Conservation (phyloP, 139 green algal genomes). For the Pedinophyceae sp. region DNA sequence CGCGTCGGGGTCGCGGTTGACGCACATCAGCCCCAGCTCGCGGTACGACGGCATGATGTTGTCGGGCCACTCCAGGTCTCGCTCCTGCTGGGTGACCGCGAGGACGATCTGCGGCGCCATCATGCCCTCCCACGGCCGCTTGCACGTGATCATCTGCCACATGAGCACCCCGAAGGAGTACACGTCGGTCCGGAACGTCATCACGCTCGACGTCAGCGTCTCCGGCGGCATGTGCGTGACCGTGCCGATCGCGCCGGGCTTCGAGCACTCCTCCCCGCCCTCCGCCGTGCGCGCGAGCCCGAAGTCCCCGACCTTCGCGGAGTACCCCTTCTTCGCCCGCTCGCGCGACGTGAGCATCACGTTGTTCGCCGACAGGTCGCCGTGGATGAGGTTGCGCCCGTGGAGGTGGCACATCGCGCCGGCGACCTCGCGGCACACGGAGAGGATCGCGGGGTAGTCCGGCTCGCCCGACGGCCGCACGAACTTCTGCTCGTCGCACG, state of each 20-base stretch:
- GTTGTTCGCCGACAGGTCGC: slow-evolving; percentile 8
- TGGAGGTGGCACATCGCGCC: background rate
- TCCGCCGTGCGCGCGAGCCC: background rate
- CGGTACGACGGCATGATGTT: too few relatives aligned
- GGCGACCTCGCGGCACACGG: background rate
- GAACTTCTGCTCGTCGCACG: background rate
- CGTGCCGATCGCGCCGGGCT: background rate
- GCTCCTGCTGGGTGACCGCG: too few relatives aligned
- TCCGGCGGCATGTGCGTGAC: background rate
- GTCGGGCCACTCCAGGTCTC: too few relatives aligned
- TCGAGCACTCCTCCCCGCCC: background rate
- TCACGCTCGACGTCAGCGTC: background rate
- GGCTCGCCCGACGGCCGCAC: background rate
- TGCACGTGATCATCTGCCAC: slow-evolving; percentile 9
- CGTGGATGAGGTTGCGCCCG: slow-evolving; percentile 2
- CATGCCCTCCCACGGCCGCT: slow-evolving; percentile 8
- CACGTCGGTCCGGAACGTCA: background rate
- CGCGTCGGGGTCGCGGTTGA: too few relatives aligned
- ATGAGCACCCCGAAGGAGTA: slow-evolving; percentile 10
- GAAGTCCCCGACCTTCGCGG: slow-evolving; percentile 12
- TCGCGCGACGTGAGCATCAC: slow-evolving; percentile 6
- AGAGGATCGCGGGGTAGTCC: slow-evolving; percentile 4
- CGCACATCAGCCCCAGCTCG: too few relatives aligned
- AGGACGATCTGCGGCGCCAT: too few relatives aligned
- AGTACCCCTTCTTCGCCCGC: background rate